Conservation (phyloP, 257 asterid species). For the Nicotiana knightiana region DNA sequence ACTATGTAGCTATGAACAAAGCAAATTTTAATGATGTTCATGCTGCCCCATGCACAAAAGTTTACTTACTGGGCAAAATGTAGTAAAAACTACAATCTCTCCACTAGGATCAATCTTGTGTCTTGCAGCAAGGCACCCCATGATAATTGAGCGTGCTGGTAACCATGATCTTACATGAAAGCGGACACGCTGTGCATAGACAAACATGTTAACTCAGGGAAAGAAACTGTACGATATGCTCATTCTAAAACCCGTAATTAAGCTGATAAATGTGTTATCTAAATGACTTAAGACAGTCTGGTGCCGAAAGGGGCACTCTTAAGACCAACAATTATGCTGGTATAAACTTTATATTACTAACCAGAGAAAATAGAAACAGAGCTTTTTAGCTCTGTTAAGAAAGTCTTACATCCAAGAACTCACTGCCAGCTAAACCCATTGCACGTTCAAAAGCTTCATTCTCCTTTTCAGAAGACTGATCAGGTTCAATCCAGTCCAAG, state of each 20-base stretch:
- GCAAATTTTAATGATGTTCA: background rate
- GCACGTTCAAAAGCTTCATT: constrained; percentile 27
- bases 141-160: constrained; percentile 22
- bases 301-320: background rate
- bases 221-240: background rate
- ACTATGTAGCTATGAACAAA: background rate
- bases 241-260: background rate
- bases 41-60: background rate
- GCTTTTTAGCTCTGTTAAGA: background rate
- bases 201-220: background rate
- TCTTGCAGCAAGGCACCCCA: constrained; percentile 23
- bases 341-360: background rate
- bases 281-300: background rate
- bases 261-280: background rate
- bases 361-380: background rate
- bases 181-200: background rate
- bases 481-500: constrained; percentile 27
- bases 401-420: constrained; percentile 21
- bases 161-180: constrained; percentile 25
- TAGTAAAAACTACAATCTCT: constrained; percentile 21
- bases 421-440: constrained; percentile 26
- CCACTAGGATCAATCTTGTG: constrained; percentile 21
- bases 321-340: background rate
- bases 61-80: constrained; percentile 25
- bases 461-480: constrained; percentile 25